Evolutionary conservation across 1,284 basidiomycete genomes (phyloP).

Genomic region (Pseudozyma hubeiensis): DNA sequence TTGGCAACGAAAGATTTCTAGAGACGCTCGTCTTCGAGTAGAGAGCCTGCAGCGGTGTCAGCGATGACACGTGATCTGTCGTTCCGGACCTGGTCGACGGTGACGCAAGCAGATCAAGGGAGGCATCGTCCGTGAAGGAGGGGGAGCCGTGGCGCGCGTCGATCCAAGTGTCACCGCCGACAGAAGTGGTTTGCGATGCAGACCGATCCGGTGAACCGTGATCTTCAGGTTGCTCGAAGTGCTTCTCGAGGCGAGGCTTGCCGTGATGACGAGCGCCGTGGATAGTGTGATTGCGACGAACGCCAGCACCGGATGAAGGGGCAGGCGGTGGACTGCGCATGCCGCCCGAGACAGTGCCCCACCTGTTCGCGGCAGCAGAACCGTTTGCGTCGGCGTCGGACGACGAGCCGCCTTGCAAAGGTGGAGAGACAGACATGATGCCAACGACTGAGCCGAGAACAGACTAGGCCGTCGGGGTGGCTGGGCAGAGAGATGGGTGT

Average conservation of each 20-base stretch:
- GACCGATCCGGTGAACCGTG: neutral
- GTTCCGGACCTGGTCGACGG: conserved; percentile 19
- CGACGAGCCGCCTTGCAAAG: conserved; percentile 9
- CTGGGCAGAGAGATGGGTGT: neutral
- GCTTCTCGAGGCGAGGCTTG: conserved; percentile 48
- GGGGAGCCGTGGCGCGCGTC: conserved; percentile 1
- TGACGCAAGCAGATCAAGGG: conserved; percentile 16
- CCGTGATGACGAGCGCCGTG: conserved; percentile 42
- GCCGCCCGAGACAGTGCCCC: conserved; percentile 43
- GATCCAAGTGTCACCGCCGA: neutral
- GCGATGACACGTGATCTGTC: conserved; percentile 16
- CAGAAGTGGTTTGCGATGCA: neutral
- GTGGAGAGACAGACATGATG: conserved; percentile 34
- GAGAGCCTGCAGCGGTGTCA: conserved; percentile 43
- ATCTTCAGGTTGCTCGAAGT: conserved; percentile 51
- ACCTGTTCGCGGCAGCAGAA: conserved; percentile 19
- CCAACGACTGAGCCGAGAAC: neutral
- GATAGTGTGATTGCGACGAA: conserved; percentile 50
- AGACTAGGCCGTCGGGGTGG: no score
- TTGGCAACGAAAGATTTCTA: conserved; percentile 46
- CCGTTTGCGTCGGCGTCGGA: conserved; percentile 9
- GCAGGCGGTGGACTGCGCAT: conserved; percentile 46
- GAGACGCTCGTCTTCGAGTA: conserved; percentile 47
- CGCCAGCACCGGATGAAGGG: conserved; percentile 42
- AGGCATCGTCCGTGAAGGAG: neutral